Evolutionary conservation across 441 rosid species (phyloP), one percentile per base, ranked within the genome.

Genomic region (Gossypium lobatum): DNA sequence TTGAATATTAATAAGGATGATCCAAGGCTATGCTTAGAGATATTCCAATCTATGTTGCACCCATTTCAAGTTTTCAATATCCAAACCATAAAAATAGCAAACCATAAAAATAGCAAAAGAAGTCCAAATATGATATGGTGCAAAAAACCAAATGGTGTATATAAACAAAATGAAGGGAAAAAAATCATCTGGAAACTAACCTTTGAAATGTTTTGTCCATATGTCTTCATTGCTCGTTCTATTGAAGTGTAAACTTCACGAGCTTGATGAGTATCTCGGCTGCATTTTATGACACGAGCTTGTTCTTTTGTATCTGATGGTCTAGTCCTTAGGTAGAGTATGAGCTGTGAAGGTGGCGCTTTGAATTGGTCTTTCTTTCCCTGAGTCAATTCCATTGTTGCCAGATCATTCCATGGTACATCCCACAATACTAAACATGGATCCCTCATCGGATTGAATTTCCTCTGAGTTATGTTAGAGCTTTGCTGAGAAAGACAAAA

Each of bases 341-440:
- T 70, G 39, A 95, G 88, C 58, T 75, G 87, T 10, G 99, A 93
- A 72, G 89, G 90, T 65, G 91, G 91, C 77, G 91, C 80, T 73
- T 87, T 87, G 37, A 86, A 89, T 42, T 73, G 81, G 80, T 95
- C 97, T 72, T 92, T 93, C 86, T 95, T 93, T 85, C 97, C 97
- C 39, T 80, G 84, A 75, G 86, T 87, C 80, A 95, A 83, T 81
- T 95, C 96, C 98, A 95, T 93, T 6, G 89, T 93, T 73, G 81
- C 81, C 75, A 93, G 81, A 80, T 95, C 95, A 80, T 78, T 81
- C 95, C 87, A 83, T 48, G 82, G 77, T 17, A 86, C 78, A 73
- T 84, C 98, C 99, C 99, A 95, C 83, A 91, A 77, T 67, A 93
- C 90, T 2, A 93, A 93, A 76, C 98, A 95, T 31, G 98, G 96